phyloP scores from a whole-genome alignment of 1,139 yeast species.

The Groenewaldozyma sp. region DNA sequence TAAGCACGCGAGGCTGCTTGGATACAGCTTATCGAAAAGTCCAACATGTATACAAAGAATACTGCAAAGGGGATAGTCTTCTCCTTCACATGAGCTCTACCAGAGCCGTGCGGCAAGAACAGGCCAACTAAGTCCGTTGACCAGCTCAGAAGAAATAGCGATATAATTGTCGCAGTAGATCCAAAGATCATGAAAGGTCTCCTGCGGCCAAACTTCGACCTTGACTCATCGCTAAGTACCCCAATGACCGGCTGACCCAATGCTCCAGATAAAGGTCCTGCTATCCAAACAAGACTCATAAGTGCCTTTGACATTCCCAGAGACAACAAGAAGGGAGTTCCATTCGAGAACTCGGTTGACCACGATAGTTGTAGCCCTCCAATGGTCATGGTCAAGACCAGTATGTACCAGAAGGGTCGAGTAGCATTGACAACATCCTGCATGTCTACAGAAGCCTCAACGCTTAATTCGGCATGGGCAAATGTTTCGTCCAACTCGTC shows the following conservation, averaged over 20 bases:
- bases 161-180: conserved; percentile 36
- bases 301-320: conserved; percentile 46
- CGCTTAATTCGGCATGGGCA: too few relatives aligned
- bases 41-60: conserved; percentile 42
- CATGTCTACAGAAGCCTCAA: not conserved
- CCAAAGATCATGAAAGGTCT: conserved; percentile 48
- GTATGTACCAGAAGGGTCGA: conserved; percentile 35
- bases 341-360: conserved; percentile 48
- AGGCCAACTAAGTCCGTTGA: conserved; percentile 32
- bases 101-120: conserved; percentile 25
- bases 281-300: conserved; percentile 51
- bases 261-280: conserved; percentile 57
- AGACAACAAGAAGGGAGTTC: conserved; percentile 42
- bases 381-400: conserved; percentile 38
- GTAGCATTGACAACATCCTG: conserved; percentile 1
- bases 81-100: conserved; percentile 24
- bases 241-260: conserved; percentile 55
- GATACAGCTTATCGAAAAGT: conserved; percentile 47
- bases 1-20: conserved; percentile 51
- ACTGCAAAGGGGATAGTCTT: conserved; percentile 42
- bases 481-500: too few relatives aligned
- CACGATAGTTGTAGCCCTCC: conserved; percentile 47
- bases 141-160: conserved; percentile 40
- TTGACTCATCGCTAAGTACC: conserved; percentile 42
- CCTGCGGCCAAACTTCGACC: conserved; percentile 39